Evolutionary conservation across 1,139 yeast species (phyloP), one percentile per base, ranked within the genome.

Genomic region (Taiozyma sp.): DNA sequence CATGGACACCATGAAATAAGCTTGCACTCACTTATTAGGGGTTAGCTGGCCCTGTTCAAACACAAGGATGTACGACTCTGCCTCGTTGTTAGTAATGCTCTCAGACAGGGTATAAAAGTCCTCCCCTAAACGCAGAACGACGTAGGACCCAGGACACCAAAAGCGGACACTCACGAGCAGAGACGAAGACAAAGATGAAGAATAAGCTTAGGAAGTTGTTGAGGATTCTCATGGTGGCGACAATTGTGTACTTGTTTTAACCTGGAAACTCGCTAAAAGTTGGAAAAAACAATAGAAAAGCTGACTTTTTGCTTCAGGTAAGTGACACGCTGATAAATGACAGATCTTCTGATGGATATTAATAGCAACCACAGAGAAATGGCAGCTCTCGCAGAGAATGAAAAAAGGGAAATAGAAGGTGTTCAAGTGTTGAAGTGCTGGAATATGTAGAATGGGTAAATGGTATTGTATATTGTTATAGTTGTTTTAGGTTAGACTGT

Each of bases 21-120:
- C 13, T 14, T 1, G 3, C 29, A 56, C 63, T 53, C 34, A 59
- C 63, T 40, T 32, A 41, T 51, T 58, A 51, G 64, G 64, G n/a
- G 64, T 60, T 9, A 59, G 34, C 43, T 57, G 59, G 8, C 65
- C 65, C 43, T 61, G 63, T 48, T 62, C 64, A 48, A 62, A 62
- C 8, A 56, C 55, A 9, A 62, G 53, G 43, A 62, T 61, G 42
- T 59, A 62, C 3, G 61, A 54, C 28, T 55, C 64, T 62, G 28
- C 13, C 16, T 30, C 19, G 2, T 39, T 16, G 48, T 42, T 34
- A 34, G 47, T 42, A 39, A 24, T 12, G 7, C 13, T 30, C 42
- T 24, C 41, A 19, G 8, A 16, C 14, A 38, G 14, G 24, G 14
- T 10, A 10, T 19, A 19, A 38, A 38, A 9, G 24, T 6, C 27